Conservation (phyloP, 805 yeast genomes). For the Suhomyces pyralidae region DNA sequence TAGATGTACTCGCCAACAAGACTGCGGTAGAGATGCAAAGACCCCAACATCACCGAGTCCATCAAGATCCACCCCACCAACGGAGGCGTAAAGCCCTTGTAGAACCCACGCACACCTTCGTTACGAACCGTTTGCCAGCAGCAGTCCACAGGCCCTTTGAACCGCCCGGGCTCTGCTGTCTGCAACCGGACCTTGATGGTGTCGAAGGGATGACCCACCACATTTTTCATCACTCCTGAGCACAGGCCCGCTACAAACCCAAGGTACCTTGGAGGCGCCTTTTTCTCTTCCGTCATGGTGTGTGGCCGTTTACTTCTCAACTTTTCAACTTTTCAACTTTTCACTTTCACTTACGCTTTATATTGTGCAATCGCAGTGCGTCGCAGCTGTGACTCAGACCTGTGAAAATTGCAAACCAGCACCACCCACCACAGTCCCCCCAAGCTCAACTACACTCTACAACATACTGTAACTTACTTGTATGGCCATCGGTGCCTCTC, state of each 20-base stretch:
- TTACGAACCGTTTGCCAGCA: constrained; percentile 63
- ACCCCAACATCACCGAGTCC: constrained; percentile 91
- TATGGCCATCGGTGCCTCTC: too few species aligned
- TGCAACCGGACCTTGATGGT: constrained; percentile 86
- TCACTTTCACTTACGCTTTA: too few species aligned
- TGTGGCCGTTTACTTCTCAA: too few species aligned
- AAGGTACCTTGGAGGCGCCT: constrained; percentile 48
- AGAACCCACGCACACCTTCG: constrained; percentile 79
- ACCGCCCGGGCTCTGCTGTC: constrained; percentile 55
- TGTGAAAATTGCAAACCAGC: background rate
- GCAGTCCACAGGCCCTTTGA: constrained; percentile 82
- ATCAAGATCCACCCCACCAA: constrained; percentile 89
- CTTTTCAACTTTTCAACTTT: too few species aligned
- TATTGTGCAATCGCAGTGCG: background rate
- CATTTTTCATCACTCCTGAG: constrained; percentile 82
- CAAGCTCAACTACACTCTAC: background rate
- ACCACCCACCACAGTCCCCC: background rate
- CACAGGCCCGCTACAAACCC: constrained; percentile 90
- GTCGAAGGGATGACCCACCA: constrained; percentile 92
- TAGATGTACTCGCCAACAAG: constrained; percentile 63
- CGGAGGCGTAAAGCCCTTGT: constrained; percentile 91
- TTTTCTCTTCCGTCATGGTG: background rate
- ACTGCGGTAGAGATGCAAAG: constrained; percentile 73
- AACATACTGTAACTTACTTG: background rate
- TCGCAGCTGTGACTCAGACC: background rate